Evolutionary conservation across 306 rosid species (phyloP).

Genomic region (Fragaria iinumae): DNA sequence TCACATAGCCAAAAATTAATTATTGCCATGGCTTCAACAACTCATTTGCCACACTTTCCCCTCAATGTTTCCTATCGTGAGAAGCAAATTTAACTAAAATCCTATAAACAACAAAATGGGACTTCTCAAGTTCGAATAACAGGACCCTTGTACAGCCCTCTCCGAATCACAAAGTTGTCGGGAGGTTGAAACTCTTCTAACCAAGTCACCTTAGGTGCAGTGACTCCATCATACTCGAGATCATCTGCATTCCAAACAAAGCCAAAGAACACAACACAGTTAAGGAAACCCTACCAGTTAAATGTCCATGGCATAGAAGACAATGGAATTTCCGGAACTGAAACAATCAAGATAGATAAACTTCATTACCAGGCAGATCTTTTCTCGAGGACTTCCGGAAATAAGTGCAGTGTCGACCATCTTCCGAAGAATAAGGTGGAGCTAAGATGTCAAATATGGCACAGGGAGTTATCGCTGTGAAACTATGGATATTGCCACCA

Average conservation of each 20-base stretch:
- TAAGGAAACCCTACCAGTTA: not conserved
- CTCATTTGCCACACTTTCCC: constrained; percentile 40
- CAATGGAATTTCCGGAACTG: not conserved
- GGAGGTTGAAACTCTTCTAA: constrained; percentile 88
- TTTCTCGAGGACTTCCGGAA: constrained; percentile 61
- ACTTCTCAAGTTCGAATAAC: constrained; percentile 71
- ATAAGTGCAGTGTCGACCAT: constrained; percentile 86
- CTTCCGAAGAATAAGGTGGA: constrained; percentile 88
- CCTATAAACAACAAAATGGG: constrained; percentile 37
- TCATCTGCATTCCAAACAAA: constrained; percentile 41
- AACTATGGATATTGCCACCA: constrained; percentile 94
- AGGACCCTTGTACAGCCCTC: constrained; percentile 94
- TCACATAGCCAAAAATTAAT: constrained; percentile 35
- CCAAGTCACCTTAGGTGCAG: constrained; percentile 59
- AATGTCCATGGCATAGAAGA: not conserved
- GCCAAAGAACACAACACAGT: constrained; percentile 5
- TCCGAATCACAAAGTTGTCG: constrained; percentile 77
- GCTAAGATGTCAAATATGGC: constrained; percentile 88
- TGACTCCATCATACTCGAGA: constrained; percentile 50
- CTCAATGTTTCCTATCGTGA: constrained; percentile 42
- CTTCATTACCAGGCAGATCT: constrained; percentile 69
- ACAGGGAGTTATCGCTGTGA: constrained; percentile 85
- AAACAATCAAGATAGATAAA: not conserved
- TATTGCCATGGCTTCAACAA: constrained; percentile 49
- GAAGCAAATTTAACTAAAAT: constrained; percentile 33